phyloP scores from a whole-genome alignment of 192 early-diverging fungal genomes.

The Coemansia sp. region DNA sequence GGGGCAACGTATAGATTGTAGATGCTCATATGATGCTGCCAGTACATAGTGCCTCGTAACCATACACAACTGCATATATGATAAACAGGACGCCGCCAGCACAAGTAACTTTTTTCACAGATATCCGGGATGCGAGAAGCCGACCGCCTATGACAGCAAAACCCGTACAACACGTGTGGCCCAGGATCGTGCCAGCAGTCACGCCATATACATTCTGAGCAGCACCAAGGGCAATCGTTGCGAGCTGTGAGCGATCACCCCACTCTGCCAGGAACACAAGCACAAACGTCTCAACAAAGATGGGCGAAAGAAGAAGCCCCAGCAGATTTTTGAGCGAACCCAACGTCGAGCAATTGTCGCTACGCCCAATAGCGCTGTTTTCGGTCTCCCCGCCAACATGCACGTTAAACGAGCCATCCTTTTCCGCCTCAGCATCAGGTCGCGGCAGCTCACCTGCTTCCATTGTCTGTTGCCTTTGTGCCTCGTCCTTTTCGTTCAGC shows the following conservation, averaged over 20 bases:
- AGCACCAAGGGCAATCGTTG: constrained; percentile 93
- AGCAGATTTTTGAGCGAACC: constrained; percentile 68
- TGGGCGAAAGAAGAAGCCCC: constrained; percentile 80
- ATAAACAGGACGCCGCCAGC: constrained; percentile 86
- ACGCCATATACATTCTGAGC: constrained; percentile 93
- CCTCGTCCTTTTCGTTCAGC: constrained; percentile 70
- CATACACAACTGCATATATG: constrained; percentile 73
- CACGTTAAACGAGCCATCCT: constrained; percentile 30
- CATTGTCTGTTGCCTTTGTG: constrained; percentile 56
- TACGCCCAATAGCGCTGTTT: constrained; percentile 6
- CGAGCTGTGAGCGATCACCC: constrained; percentile 96
- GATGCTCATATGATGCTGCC: not conserved
- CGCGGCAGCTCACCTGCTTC: constrained; percentile 59
- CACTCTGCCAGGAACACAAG: constrained; percentile 97
- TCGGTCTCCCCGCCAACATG: constrained; percentile 29
- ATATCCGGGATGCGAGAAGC: constrained; percentile 81
- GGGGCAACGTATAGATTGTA: constrained; percentile 3
- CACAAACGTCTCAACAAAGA: constrained; percentile 94
- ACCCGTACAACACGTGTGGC: constrained; percentile 90
- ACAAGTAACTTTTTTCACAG: constrained; percentile 83
- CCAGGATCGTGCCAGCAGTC: constrained; percentile 79
- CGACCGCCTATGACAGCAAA: constrained; percentile 93
- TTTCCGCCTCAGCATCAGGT: constrained; percentile 4
- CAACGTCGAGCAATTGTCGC: constrained; percentile 30
- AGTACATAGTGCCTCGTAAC: constrained; percentile 56